Evolutionary conservation across 805 yeast species (phyloP).

Genomic region (Kodamaea lidongshanica): DNA sequence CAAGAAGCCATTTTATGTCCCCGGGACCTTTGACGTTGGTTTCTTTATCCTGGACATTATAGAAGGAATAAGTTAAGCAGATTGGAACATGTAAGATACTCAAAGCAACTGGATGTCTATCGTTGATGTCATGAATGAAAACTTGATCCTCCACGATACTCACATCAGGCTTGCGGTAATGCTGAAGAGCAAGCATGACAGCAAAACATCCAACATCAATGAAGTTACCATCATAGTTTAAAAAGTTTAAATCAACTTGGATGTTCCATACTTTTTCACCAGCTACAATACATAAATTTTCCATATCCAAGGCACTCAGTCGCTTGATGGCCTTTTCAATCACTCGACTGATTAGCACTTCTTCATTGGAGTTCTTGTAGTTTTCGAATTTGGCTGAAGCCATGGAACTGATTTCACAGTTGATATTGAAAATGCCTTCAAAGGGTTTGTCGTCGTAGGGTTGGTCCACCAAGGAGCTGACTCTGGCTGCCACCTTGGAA

Average conservation of each 20-base stretch:
- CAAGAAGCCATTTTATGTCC: conserved; percentile 59
- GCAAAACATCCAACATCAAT: conserved; percentile 89
- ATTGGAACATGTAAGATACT: conserved; percentile 85
- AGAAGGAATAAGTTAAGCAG: conserved; percentile 84
- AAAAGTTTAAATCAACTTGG: conserved; percentile 82
- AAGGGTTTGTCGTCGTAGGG: conserved; percentile 92
- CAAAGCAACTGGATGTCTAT: conserved; percentile 81
- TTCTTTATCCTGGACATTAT: conserved; percentile 58
- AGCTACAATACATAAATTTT: conserved; percentile 82
- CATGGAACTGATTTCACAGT: conserved; percentile 85
- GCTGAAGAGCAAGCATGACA: conserved; percentile 78
- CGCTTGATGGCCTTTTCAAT: conserved; percentile 89
- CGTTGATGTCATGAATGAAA: conserved; percentile 63
- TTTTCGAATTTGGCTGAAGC: conserved; percentile 82
- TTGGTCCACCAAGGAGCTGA: conserved; percentile 66
- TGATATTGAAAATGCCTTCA: conserved; percentile 81
- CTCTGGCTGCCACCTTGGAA: conserved; percentile 62
- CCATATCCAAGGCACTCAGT: conserved; percentile 86
- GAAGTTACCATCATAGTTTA: conserved; percentile 89
- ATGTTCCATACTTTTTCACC: conserved; percentile 89
- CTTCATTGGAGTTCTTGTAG: conserved; percentile 68
- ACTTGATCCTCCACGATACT: conserved; percentile 55
- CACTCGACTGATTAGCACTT: conserved; percentile 70
- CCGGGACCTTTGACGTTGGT: conserved; percentile 63
- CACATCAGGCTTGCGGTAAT: conserved; percentile 79